A percentile compares a stretch with the other conserved stretches of the same genome.
These are phyloP conservation scores for Fusarium praegraminearum DNA, from an alignment of 2,329 filamentous ascomycete species.

Conservation along the genomic window DNA sequence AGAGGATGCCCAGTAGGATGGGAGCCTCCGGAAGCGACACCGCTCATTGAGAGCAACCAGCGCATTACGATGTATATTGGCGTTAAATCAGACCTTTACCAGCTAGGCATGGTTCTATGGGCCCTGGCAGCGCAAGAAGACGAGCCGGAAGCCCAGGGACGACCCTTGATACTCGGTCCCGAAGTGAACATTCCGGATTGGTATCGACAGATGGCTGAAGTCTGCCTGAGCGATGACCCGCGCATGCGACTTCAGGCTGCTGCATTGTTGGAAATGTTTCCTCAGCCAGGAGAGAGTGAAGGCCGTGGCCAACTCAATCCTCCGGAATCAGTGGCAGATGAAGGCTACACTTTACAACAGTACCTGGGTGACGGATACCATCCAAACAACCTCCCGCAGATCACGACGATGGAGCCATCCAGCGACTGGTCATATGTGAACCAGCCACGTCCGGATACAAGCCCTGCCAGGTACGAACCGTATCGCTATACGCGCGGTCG, in stretches of 20 bases:
- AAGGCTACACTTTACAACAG: slow-evolving; percentile 55
- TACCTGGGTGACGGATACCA: slow-evolving; percentile 55
- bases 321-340: slow-evolving; percentile 56
- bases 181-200: slow-evolving; percentile 78
- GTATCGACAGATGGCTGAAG: slow-evolving; percentile 79
- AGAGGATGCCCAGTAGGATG: slow-evolving; percentile 97
- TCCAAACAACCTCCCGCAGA: slow-evolving; percentile 51
- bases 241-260: slow-evolving; percentile 79
- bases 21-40: slow-evolving; percentile 93
- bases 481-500: slow-evolving; percentile 64
- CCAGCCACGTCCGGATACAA: slow-evolving; percentile 54
- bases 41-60: slow-evolving; percentile 87
- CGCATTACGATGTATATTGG: slow-evolving; percentile 97
- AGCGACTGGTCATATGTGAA: slow-evolving; percentile 59
- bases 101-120: slow-evolving; percentile 98
- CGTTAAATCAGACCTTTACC: slow-evolving; percentile 95
- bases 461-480: slow-evolving; percentile 55
- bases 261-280: slow-evolving; percentile 77
- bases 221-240: slow-evolving; percentile 81
- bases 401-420: slow-evolving; percentile 57
- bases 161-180: slow-evolving; percentile 73
- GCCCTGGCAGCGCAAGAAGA: slow-evolving; percentile 88
- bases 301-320: slow-evolving; percentile 37
- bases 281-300: slow-evolving; percentile 50
- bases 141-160: slow-evolving; percentile 83